A percentile compares a stretch with the other conserved stretches of the same genome.
Evolutionary conservation across 2,329 filamentous ascomycete species (phyloP).

Genomic region (Ophiosphaerella herpotricha): DNA sequence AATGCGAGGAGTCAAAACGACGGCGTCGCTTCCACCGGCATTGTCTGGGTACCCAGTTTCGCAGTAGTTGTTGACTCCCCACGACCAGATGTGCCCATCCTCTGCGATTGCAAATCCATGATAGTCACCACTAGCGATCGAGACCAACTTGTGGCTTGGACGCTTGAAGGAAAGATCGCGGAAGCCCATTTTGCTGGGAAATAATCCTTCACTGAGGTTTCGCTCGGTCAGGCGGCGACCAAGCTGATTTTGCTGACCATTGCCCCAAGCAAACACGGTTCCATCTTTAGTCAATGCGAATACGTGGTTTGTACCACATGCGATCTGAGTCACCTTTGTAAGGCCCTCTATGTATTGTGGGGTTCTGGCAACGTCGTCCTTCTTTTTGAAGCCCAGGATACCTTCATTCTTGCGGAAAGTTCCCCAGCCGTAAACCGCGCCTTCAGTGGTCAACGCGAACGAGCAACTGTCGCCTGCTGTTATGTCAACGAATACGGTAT

Average conservation of each 20-base stretch:
- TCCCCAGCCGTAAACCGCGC: conserved; percentile 81
- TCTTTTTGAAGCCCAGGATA: conserved; percentile 66
- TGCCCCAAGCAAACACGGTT: conserved; percentile 72
- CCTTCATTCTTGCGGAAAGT: conserved; percentile 75
- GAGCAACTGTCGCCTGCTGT: conserved; percentile 75
- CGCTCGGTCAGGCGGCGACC: conserved; percentile 68
- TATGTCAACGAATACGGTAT: conserved; percentile 68
- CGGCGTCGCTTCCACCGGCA: conserved; percentile 70
- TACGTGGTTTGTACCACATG: conserved; percentile 72
- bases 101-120: conserved; percentile 78
- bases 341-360: conserved; percentile 64
- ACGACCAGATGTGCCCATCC: conserved; percentile 73
- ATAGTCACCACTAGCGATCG: conserved; percentile 73
- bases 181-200: conserved; percentile 62
- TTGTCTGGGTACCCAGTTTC: conserved; percentile 71
- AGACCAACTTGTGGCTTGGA: conserved; percentile 59
- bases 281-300: conserved; percentile 69
- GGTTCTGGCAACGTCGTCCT: conserved; percentile 44
- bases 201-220: conserved; percentile 58
- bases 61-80: conserved; percentile 87
- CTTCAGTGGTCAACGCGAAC: conserved; percentile 75
- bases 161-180: conserved; percentile 45
- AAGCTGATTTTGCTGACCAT: conserved; percentile 72
- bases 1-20: conserved; percentile 68
- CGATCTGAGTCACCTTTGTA: conserved; percentile 67